Evolutionary conservation across 176 grass and related monocot species (phyloP).

Genomic region (Ananas comosus): DNA sequence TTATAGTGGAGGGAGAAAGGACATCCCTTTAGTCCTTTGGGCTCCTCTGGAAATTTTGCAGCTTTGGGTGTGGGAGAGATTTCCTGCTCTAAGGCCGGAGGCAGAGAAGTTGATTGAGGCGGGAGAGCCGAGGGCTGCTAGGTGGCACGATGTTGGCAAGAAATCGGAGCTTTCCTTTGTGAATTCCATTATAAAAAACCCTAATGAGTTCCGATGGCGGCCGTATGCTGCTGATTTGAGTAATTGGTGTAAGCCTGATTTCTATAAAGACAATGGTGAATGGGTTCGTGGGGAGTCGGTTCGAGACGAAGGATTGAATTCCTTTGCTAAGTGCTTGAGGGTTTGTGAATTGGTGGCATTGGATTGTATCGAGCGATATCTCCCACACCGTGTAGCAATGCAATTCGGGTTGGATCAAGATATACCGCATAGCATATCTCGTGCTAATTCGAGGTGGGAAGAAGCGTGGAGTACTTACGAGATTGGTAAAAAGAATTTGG

Average conservation of each 20-base stretch:
- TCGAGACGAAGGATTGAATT: constrained; percentile 36
- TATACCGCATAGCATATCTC: constrained; percentile 44
- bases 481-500: constrained; percentile 48
- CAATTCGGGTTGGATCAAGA: constrained; percentile 97
- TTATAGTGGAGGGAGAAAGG: constrained; percentile 17
- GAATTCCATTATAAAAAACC: constrained; percentile 21
- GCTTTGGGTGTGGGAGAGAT: constrained; percentile 84
- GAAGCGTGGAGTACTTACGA: constrained; percentile 65
- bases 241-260: constrained; percentile 28
- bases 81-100: constrained; percentile 41
- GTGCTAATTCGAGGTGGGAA: constrained; percentile 45
- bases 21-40: constrained; percentile 39
- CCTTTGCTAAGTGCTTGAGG: constrained; percentile 50
- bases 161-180: constrained; percentile 35
- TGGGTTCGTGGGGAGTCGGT: constrained; percentile 39
- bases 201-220: constrained; percentile 42
- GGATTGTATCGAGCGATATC: constrained; percentile 77
- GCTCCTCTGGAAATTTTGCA: constrained; percentile 66
- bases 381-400: constrained; percentile 81
- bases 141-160: constrained; percentile 71
- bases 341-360: constrained; percentile 65
- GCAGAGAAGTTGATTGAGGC: constrained; percentile 26
- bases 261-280: constrained; percentile 11
- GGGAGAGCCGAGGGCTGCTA: constrained; percentile 43
- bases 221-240: constrained; percentile 32